Conservation (phyloP, 306 rosid genomes). For the Elaeagnus macrophylla region DNA sequence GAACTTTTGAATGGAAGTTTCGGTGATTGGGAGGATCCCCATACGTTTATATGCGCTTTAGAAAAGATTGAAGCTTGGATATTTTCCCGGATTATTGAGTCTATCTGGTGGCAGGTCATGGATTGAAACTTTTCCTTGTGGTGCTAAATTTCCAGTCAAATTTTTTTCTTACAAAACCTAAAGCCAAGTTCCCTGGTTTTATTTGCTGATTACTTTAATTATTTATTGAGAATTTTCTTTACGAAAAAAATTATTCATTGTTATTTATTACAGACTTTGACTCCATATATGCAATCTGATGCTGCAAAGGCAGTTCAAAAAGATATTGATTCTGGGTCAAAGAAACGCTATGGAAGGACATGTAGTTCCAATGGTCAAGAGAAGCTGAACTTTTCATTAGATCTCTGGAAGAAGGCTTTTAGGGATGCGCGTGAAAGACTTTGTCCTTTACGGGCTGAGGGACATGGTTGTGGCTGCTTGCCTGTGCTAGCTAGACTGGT, state of each 20-base stretch:
- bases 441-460: constrained; percentile 90
- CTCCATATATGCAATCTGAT: constrained; percentile 78
- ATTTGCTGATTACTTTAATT: too few species aligned
- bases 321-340: constrained; percentile 27
- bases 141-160: constrained; percentile 6
- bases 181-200: too few species aligned
- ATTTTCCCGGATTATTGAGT: constrained; percentile 87
- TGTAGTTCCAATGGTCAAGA: constrained; percentile 54
- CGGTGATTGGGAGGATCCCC: constrained; percentile 55
- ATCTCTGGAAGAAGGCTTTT: constrained; percentile 88
- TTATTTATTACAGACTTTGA: constrained; percentile 56
- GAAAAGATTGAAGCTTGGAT: constrained; percentile 91
- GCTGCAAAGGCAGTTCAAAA: constrained; percentile 32
- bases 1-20: constrained; percentile 31
- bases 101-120: constrained; percentile 97
- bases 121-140: constrained; percentile 4
- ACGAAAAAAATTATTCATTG: not conserved
- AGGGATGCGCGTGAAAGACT: constrained; percentile 78
- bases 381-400: constrained; percentile 56
- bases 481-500: constrained; percentile 80
- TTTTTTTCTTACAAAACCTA: too few species aligned
- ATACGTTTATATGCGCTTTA: constrained; percentile 48
- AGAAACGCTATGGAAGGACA: constrained; percentile 32
- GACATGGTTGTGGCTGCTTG: constrained; percentile 97
- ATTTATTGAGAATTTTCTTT: too few species aligned